These are phyloP conservation scores for Apiospora aurea DNA, from an alignment of 2,329 filamentous ascomycete species.

Conservation along the genomic window DNA sequence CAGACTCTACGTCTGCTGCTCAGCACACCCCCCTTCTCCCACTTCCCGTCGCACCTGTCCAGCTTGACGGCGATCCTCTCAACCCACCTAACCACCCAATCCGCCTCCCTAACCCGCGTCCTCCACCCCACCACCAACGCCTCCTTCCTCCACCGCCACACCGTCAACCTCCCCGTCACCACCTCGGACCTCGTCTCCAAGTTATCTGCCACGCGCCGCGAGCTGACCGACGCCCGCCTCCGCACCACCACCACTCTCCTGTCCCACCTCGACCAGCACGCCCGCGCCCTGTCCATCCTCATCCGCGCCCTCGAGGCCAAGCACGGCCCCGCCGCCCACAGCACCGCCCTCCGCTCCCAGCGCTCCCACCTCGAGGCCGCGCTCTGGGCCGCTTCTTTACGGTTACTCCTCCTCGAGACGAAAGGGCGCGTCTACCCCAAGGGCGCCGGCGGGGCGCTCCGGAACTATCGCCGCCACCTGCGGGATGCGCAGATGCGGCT, in stretches of 20 bases:
- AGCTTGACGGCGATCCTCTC: constrained; percentile 56
- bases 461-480: constrained; percentile 57
- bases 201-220: constrained; percentile 40
- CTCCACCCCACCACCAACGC: constrained; percentile 58
- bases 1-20: constrained; percentile 53
- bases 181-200: constrained; percentile 46
- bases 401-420: constrained; percentile 42
- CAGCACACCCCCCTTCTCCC: constrained; percentile 56
- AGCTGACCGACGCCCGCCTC: constrained; percentile 47
- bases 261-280: constrained; percentile 49
- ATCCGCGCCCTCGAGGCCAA: constrained; percentile 62
- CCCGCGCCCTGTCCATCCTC: constrained; percentile 49
- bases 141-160: constrained; percentile 64
- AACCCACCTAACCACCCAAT: constrained; percentile 55
- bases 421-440: constrained; percentile 51
- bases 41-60: constrained; percentile 56
- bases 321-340: constrained; percentile 59
- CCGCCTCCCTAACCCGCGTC: constrained; percentile 56
- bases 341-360: constrained; percentile 57
- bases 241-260: constrained; percentile 48
- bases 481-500: constrained; percentile 55
- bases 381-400: constrained; percentile 48
- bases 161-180: constrained; percentile 55
- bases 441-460: constrained; percentile 47
- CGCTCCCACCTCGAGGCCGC: constrained; percentile 53